Base-by-base conservation (phyloP, 768 basidiomycete genomes). In the Mycena kentingensis region DNA sequence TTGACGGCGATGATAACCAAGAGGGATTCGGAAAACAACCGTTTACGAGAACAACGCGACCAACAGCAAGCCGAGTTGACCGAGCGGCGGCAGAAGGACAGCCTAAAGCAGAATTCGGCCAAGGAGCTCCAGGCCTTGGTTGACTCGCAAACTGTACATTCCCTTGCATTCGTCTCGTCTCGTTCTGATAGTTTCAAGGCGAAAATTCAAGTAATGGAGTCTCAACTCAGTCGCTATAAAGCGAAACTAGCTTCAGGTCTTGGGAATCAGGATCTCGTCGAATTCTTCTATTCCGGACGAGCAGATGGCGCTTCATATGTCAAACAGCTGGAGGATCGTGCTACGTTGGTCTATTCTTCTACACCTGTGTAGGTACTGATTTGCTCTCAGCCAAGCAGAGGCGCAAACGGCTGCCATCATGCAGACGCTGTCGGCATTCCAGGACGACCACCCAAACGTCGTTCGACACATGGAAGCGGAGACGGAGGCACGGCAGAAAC, bases 1-100 rank as follows among this genome's bases (percentile, higher is more conserved):
- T 72, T 88, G 27, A 84, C 81, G 60, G 64, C 67, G 1, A 75
- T 82, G 65, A 66, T 88, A 31, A 71, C 73, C 8, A 88, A 86
- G 63, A 82, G 85, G 29, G 86, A 90, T 57, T 69, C 73, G 3
- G 89, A 92, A 47, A 82, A 81, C 59, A 67, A 75, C 18, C 82
- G 90, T 27, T 73, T 92, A 18, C 82, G 90, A 19, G 86, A 87
- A 46, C 77, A 83, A 55, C 82, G 90, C 6, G 89, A 92, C 57
- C 84, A 87, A 55, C 75, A 75, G 38, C 63, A 67, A 7, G 80
- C 83, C 3, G 90, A 92, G 58, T 60, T 89, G 25, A 66, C 74
- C 28, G 92, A 94, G 63, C 80, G 85, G 50, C 84, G 80, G 64
- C 78, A 81, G 22, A 82, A 80, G 59, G 88, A 90, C 27, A 62